Evolutionary conservation across 148 eudicot species (phyloP).

Genomic region (Rhododendron henanense): DNA sequence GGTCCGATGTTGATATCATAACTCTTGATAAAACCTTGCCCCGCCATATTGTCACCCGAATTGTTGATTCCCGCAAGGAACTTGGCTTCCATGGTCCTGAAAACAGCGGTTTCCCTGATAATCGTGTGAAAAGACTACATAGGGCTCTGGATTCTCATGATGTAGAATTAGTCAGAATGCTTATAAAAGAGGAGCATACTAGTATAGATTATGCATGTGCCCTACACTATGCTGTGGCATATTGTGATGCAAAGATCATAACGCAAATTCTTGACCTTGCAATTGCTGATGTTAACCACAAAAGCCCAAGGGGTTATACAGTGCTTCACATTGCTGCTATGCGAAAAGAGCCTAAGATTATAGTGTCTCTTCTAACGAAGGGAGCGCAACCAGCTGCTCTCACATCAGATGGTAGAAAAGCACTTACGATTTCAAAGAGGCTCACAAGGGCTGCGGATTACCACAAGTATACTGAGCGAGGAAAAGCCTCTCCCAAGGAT

Average conservation of each 20-base stretch:
- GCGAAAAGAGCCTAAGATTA: slow-evolving; percentile 86
- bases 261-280: slow-evolving; percentile 75
- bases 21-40: slow-evolving; percentile 68
- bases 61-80: slow-evolving; percentile 52
- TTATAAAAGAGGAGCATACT: slow-evolving; percentile 65
- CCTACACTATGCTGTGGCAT: slow-evolving; percentile 82
- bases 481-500: too few species aligned
- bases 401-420: slow-evolving; percentile 79
- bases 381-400: slow-evolving; percentile 77
- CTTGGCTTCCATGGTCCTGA: slow-evolving; percentile 46
- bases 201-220: slow-evolving; percentile 76
- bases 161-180: slow-evolving; percentile 82
- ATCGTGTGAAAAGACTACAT: slow-evolving; percentile 78
- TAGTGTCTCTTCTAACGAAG: slow-evolving; percentile 77
- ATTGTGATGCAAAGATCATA: slow-evolving; percentile 75
- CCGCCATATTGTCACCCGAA: slow-evolving; percentile 48
- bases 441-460: too few species aligned
- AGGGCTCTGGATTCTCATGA: slow-evolving; percentile 90
- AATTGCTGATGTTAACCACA: slow-evolving; percentile 64
- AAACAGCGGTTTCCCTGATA: slow-evolving; percentile 49
- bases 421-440: slow-evolving; percentile 21
- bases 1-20: slow-evolving; percentile 57
- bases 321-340: slow-evolving; percentile 86
- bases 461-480: too few species aligned
- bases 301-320: slow-evolving; percentile 53